Percentiles rank a stretch among this genome's conserved stretches.
Evolutionary conservation across 768 basidiomycete species (phyloP).

Genomic region (Mycena rebaudengoi): DNA sequence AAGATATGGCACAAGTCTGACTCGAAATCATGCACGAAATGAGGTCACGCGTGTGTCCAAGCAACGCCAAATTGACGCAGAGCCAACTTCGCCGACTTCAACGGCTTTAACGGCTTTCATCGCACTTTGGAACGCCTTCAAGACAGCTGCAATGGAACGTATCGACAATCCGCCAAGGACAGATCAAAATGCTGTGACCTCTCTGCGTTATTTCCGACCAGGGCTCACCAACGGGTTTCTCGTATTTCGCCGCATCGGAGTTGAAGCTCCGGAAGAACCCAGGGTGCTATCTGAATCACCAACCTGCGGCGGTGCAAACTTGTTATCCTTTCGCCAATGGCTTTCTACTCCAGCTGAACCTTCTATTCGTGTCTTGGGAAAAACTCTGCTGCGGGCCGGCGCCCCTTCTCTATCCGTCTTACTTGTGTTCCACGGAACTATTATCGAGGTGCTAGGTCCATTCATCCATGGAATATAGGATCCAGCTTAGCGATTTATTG

Average conservation of each 20-base stretch:
- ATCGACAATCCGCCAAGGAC: too few species aligned
- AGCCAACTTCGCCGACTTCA: too few species aligned
- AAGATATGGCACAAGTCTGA: slow-evolving; percentile 16
- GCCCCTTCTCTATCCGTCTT: not conserved
- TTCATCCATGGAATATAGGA: not conserved
- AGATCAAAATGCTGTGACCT: slow-evolving; percentile 4
- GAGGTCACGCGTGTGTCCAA: not conserved
- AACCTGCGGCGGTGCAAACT: slow-evolving; percentile 4
- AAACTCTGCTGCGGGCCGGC: not conserved
- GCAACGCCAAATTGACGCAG: too few species aligned
- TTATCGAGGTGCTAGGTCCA: too few species aligned
- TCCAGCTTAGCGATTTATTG: slow-evolving; percentile 2
- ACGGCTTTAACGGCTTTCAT: too few species aligned
- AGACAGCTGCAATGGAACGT: too few species aligned
- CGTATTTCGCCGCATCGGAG: not conserved
- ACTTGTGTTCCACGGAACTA: too few species aligned
- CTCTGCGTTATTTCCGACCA: not conserved
- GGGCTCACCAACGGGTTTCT: not conserved
- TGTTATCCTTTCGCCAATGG: not conserved
- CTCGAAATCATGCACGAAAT: slow-evolving; percentile 24
- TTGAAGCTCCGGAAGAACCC: too few species aligned
- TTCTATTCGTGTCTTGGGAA: too few species aligned
- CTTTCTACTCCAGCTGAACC: too few species aligned
- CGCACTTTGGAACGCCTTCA: too few species aligned
- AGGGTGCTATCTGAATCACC: too few species aligned